phyloP scores from a whole-genome alignment of 768 basidiomycete species.

The Hemileccinum rubropunctum region DNA sequence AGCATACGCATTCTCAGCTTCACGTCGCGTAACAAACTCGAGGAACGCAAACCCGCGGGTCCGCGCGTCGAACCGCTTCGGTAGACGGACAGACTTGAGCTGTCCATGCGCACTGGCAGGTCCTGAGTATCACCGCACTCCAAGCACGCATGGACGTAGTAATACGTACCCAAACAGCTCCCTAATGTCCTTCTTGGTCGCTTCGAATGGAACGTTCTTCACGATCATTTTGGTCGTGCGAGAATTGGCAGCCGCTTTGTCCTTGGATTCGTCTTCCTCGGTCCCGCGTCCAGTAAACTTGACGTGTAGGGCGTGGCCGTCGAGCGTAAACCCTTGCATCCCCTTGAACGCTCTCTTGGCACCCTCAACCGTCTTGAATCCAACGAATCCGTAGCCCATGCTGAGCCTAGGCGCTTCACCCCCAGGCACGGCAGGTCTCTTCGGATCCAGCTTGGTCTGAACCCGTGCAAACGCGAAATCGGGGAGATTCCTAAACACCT shows the following conservation, averaged over 20 bases:
- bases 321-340: constrained; percentile 79
- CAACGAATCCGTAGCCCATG: constrained; percentile 97
- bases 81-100: constrained; percentile 91
- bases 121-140: neutral
- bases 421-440: constrained; percentile 42
- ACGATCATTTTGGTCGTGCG: constrained; percentile 93
- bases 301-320: constrained; percentile 81
- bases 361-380: constrained; percentile 73
- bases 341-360: constrained; percentile 75
- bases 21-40: constrained; percentile 86
- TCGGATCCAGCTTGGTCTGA: constrained; percentile 88
- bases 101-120: constrained; percentile 75
- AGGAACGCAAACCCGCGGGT: constrained; percentile 96
- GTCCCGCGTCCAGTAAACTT: constrained; percentile 83
- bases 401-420: constrained; percentile 56
- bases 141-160: neutral
- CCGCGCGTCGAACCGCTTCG: constrained; percentile 85
- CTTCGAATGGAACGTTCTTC: constrained; percentile 98
- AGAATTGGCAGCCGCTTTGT: constrained; percentile 43
- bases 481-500: constrained; percentile 71
- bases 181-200: constrained; percentile 86
- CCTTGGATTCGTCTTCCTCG: constrained; percentile 52
- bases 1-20: constrained; percentile 86
- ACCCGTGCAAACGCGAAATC: constrained; percentile 85
- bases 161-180: constrained; percentile 79